phyloP scores from a whole-genome alignment of 345 rosid genomes.

The Salix arbutifolia region DNA sequence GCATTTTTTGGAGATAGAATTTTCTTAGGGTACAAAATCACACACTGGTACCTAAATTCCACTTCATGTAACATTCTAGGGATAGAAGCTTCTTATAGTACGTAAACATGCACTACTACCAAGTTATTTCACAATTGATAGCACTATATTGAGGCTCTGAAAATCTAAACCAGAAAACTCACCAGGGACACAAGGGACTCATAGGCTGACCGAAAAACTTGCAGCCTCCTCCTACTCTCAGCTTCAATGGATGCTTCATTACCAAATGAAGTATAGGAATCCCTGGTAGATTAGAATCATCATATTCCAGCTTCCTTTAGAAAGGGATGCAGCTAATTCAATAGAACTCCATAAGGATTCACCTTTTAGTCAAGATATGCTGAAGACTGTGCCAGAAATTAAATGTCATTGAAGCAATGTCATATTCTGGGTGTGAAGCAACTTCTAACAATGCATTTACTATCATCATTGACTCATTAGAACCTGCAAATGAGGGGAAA shows the following conservation, averaged over 20 bases:
- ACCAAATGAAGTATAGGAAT: constrained; percentile 58
- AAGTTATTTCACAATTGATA: not conserved
- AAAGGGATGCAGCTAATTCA: constrained; percentile 10
- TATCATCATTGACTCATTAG: constrained; percentile 84
- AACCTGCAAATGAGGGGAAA: constrained; percentile 44
- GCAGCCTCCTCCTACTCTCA: constrained; percentile 83
- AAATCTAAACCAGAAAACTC: constrained; percentile 27
- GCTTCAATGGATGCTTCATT: constrained; percentile 66
- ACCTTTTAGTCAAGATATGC: constrained; percentile 77
- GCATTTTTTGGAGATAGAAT: not conserved
- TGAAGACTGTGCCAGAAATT: constrained; percentile 99
- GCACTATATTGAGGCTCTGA: not conserved
- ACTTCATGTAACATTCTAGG: not conserved
- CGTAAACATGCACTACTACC: not conserved
- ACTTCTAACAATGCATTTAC: constrained; percentile 83
- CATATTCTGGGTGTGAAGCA: constrained; percentile 89
- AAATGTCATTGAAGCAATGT: constrained; percentile 98
- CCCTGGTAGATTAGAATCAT: constrained; percentile 50
- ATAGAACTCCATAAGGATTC: constrained; percentile 20
- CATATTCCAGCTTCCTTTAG: constrained; percentile 16
- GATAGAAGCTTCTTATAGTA: not conserved
- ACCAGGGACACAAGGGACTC: constrained; percentile 91
- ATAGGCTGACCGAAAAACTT: constrained; percentile 65
- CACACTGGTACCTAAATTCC: not conserved
- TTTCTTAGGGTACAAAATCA: not conserved